A percentile compares a stretch with the other conserved stretches of the same genome.
These are phyloP conservation scores for Neobulgaria alba DNA, from an alignment of 2,329 filamentous ascomycete species.

Conservation along the genomic window DNA sequence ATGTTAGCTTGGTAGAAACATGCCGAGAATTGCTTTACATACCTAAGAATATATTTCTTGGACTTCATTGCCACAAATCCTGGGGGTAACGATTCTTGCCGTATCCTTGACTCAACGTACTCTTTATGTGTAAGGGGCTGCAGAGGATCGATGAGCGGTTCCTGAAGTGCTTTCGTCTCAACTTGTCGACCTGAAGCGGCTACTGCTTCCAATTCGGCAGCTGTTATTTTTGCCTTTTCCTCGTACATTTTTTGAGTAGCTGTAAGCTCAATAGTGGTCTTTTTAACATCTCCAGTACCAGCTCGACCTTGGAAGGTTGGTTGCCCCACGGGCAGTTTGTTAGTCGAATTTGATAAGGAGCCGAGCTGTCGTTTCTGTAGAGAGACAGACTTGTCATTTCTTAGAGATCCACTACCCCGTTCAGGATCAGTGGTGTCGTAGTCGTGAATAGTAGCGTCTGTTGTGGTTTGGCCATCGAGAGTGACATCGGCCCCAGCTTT, in stretches of 20 bases:
- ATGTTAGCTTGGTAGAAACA: constrained; percentile 13
- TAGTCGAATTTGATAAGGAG: background rate
- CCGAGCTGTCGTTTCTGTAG: constrained; percentile 9
- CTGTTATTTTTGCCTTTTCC: constrained; percentile 12
- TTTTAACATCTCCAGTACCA: background rate
- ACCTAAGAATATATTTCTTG: constrained; percentile 54
- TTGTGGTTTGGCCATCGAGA: background rate
- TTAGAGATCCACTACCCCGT: constrained; percentile 4
- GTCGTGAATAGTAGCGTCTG: background rate
- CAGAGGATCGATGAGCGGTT: constrained; percentile 15
- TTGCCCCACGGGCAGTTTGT: background rate
- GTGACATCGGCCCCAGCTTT: background rate
- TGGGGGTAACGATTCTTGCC: constrained; percentile 37
- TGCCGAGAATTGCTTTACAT: constrained; percentile 23
- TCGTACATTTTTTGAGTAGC: constrained; percentile 5
- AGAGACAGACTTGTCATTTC: constrained; percentile 9
- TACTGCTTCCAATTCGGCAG: constrained; percentile 15
- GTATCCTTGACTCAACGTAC: constrained; percentile 40
- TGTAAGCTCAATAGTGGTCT: constrained; percentile 5
- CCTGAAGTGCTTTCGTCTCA: constrained; percentile 1
- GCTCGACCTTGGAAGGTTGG: background rate
- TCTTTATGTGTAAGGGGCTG: constrained; percentile 41
- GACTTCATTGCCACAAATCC: constrained; percentile 41
- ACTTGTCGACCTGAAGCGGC: constrained; percentile 11
- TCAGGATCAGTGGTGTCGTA: constrained; percentile 4